Evolutionary conservation across 805 yeast species (phyloP).

Genomic region (Yarrowia sp.): DNA sequence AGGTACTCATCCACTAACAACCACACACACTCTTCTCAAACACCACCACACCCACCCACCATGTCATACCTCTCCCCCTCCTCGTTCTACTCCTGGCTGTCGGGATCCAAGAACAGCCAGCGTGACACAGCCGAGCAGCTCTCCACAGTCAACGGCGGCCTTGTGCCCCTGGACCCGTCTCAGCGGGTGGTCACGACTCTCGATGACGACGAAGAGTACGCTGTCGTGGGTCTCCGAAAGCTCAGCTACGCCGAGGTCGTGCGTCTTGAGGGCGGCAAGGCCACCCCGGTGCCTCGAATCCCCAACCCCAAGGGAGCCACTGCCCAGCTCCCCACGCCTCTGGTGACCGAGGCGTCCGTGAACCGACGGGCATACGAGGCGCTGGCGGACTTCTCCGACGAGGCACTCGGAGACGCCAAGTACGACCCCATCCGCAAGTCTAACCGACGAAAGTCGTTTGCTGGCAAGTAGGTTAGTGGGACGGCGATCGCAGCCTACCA

Average conservation of each 20-base stretch:
- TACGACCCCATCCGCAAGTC: constrained; percentile 33
- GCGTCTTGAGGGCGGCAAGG: constrained; percentile 44
- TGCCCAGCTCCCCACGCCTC: neutral
- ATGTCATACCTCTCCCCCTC: constrained; percentile 37
- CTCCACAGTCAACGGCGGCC: constrained; percentile 37
- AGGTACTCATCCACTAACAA: neutral
- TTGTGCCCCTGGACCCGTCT: constrained; percentile 33
- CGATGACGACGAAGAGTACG: constrained; percentile 52
- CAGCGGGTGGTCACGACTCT: constrained; percentile 37
- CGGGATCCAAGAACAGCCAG: constrained; percentile 34
- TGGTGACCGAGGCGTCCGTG: constrained; percentile 35
- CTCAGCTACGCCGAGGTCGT: constrained; percentile 64
- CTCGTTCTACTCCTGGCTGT: constrained; percentile 36
- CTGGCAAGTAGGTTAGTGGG: constrained; percentile 6
- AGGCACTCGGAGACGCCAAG: constrained; percentile 23
- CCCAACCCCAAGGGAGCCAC: constrained; percentile 34
- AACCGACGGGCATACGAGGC: constrained; percentile 30
- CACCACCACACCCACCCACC: neutral
- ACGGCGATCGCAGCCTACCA: too few relatives aligned
- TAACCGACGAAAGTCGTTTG: constrained; percentile 37
- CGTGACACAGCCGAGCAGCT: constrained; percentile 29
- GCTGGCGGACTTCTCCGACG: constrained; percentile 35
- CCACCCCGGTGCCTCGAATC: constrained; percentile 27
- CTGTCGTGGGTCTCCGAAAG: constrained; percentile 56
- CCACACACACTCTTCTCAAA: neutral